Evolutionary conservation across 2,329 filamentous ascomycete genomes (phyloP), one percentile per base, ranked within the genome.

Genomic region (Botryosphaeria dothidea): DNA sequence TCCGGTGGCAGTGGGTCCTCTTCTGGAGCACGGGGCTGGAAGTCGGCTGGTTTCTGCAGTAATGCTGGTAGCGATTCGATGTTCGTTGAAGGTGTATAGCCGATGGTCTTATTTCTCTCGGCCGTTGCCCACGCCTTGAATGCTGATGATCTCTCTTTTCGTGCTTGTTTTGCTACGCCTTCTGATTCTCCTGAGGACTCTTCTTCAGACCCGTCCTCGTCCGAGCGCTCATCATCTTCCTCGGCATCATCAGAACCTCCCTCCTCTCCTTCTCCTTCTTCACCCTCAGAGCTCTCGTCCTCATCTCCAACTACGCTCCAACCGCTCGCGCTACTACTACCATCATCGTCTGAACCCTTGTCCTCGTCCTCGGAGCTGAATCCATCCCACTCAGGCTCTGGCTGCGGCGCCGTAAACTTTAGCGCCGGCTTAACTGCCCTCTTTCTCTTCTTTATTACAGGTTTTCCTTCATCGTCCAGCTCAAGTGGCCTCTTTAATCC

Each of bases 51-150:
- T 69, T 87, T 85, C 34, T 58, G 19, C 4, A 36, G 19, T n/a
- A 65, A 34, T 29, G 9, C 69, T 67, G 64, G 73, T 71, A 38
- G 71, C 70, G 51, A 43, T 43, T 58, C 52, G 21, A 58, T 41
- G 74, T 73, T 43, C 73, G 72, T 63, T 9, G 81, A 82, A 13
- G 86, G 86, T 19, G 80, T 82, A 70, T 88, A 89, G 5, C 93
- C 93, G 34, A 96, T 82, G 4, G 91, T 90, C 71, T 94, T 86
- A 71, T 97, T 97, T 65, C 93, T 86, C 77, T 95, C 90, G 71
- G 92, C 88, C 31, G 89, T 88, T 21, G 95, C 95, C 95, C 95
- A 99, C 2, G 90, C 86, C 77, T 98, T 98, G 83, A 99, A 99
- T 0, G 92, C 92, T 1, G 87, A 90, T 46, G 83, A 78, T 23